phyloP scores from a whole-genome alignment of 2,329 filamentous ascomycete species.

The Botrytis porri region DNA sequence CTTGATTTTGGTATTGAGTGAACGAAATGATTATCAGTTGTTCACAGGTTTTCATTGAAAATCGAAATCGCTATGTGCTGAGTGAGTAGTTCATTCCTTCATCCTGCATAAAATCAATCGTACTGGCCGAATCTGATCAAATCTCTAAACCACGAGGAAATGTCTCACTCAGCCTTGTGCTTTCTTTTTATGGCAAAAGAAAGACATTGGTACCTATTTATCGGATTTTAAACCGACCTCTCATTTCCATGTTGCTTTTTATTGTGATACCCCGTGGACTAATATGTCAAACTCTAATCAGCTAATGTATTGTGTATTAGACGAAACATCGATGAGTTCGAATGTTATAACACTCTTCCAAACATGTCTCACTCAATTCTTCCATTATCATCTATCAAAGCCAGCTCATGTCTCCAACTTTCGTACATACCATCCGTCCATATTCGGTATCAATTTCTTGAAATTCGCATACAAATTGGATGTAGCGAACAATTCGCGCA shows the following conservation, averaged over 20 bases:
- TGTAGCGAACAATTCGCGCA: background rate
- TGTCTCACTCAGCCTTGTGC: conserved; percentile 16
- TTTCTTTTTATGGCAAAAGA: background rate
- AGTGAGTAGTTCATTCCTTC: background rate
- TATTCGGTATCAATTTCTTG: background rate
- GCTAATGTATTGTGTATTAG: background rate
- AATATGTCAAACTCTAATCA: background rate
- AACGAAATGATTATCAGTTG: background rate
- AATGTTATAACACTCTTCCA: background rate
- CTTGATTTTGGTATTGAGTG: background rate
- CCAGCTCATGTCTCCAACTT: background rate
- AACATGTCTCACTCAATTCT: background rate
- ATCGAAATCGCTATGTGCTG: background rate
- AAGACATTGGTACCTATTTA: background rate
- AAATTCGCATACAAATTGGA: background rate
- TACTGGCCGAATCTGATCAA: background rate
- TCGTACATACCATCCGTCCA: background rate
- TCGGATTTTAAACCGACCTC: background rate
- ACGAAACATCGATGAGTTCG: background rate
- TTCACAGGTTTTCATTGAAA: background rate
- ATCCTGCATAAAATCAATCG: background rate
- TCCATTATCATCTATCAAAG: background rate
- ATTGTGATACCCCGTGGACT: too few species aligned
- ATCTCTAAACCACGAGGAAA: conserved; percentile 4
- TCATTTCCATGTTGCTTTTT: background rate